Base-by-base conservation (phyloP, 2,329 filamentous ascomycete species). In the Mycocentrospora acerina region DNA sequence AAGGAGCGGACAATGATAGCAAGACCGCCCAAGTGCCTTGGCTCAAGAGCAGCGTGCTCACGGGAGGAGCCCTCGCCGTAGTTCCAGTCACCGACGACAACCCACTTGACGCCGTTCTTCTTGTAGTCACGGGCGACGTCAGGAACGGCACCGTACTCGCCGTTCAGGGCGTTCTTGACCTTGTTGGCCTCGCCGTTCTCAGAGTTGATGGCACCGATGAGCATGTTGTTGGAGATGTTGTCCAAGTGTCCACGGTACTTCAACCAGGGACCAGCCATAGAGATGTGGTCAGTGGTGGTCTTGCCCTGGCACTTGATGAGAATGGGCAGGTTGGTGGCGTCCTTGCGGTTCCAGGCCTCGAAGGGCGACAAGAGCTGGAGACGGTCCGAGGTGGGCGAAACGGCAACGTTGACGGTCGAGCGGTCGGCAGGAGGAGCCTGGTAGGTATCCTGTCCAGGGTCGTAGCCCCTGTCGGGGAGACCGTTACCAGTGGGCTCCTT, bases 221-320 rank as follows among this genome's bases (percentile, higher is more conserved):
- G 75, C 89, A 96, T 95, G 82, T 97, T 97, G 84, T 97, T 96
- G 68, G 90, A 96, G 76, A 97, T 96, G 82, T 97, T 97, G 82
- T 96, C 91, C 64, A 97, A 80, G 70, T 97, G 91, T 49, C 91
- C 91, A 81, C 91, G 89, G 82, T 96, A 97, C 81, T 96, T 96
- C 71, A 97, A 79, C 90, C 90, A 95, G 48, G 90, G 90, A 55
- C 90, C 90, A 56, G 90, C 90, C 88, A 95, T 94, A 48, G 90
- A 95, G 74, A 95, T 95, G 77, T 95, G 90, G 68, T 95, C 90
- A 51, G 90, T 95, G 52, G 90, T 96, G 53, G 90, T 95, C 83
- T 97, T 96, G 72, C 91, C 91, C 73, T 93, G 73, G 51, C 85
- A 81, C 84, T 98, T 98, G 81, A 97, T 96, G 53, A 98, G 78